Evolutionary conservation across 1,284 basidiomycete species (phyloP).

Genomic region (Ustilago vetiveriae): DNA sequence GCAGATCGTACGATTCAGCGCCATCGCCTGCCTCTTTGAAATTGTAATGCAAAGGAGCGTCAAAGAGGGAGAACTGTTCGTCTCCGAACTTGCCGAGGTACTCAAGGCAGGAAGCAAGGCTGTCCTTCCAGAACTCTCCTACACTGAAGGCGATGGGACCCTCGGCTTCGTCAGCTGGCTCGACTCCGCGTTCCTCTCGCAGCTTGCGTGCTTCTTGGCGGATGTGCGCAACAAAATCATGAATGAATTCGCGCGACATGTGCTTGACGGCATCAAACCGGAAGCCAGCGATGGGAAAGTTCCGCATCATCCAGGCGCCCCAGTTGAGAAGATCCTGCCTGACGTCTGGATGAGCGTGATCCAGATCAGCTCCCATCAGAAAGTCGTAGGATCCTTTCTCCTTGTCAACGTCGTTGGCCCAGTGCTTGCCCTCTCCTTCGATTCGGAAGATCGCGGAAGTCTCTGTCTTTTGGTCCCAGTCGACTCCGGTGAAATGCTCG

Average conservation of each 20-base stretch:
- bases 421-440: constrained; percentile 71
- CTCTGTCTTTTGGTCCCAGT: constrained; percentile 80
- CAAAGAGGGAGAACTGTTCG: constrained; percentile 72
- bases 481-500: constrained; percentile 74
- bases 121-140: constrained; percentile 61
- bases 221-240: constrained; percentile 71
- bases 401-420: constrained; percentile 67
- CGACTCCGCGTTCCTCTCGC: constrained; percentile 43
- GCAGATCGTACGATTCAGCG: constrained; percentile 70
- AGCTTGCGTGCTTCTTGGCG: constrained; percentile 66
- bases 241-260: constrained; percentile 69
- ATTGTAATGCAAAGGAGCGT: constrained; percentile 73
- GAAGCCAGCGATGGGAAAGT: constrained; percentile 57
- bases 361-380: constrained; percentile 72
- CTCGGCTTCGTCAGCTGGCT: constrained; percentile 48
- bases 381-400: constrained; percentile 70
- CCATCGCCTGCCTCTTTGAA: constrained; percentile 72
- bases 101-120: constrained; percentile 43
- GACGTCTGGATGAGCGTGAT: constrained; percentile 84
- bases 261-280: constrained; percentile 65
- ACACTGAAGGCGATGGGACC: constrained; percentile 54
- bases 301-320: constrained; percentile 72
- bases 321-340: constrained; percentile 69
- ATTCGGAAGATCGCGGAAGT: constrained; percentile 73
- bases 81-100: constrained; percentile 69